phyloP scores from a whole-genome alignment of 768 basidiomycete species.

The Tricholoma matsutake region DNA sequence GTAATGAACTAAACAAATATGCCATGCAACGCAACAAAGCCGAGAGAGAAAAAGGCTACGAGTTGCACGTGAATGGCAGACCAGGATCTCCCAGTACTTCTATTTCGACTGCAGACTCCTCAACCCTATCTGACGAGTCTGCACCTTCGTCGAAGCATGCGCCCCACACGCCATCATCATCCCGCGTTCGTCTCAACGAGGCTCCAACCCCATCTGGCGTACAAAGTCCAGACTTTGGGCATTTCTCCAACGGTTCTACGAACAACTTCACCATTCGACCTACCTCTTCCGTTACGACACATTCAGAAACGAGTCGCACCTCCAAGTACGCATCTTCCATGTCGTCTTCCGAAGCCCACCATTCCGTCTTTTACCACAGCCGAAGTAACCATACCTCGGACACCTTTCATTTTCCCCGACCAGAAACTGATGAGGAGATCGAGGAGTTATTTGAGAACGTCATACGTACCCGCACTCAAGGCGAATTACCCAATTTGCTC shows the following conservation, averaged over 20 bases:
- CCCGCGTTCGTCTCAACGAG: slow-evolving; percentile 52
- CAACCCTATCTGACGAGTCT: slow-evolving; percentile 55
- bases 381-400: slow-evolving; percentile 50
- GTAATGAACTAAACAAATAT: slow-evolving; percentile 69
- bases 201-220: slow-evolving; percentile 47
- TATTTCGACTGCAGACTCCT: slow-evolving; percentile 53
- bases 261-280: slow-evolving; percentile 44
- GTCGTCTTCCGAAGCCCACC: slow-evolving; percentile 44
- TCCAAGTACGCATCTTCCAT: slow-evolving; percentile 66
- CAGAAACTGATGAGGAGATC: slow-evolving; percentile 72
- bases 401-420: slow-evolving; percentile 75
- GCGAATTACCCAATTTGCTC: slow-evolving; percentile 53
- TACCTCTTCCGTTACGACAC: slow-evolving; percentile 46
- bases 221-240: slow-evolving; percentile 59
- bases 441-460: slow-evolving; percentile 79
- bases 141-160: slow-evolving; percentile 31
- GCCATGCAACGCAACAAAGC: slow-evolving; percentile 45
- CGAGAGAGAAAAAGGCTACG: slow-evolving; percentile 56
- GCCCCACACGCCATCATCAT: slow-evolving; percentile 34
- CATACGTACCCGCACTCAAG: slow-evolving; percentile 64
- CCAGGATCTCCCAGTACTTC: slow-evolving; percentile 52
- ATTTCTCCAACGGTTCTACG: slow-evolving; percentile 24
- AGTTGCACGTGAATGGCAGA: slow-evolving; percentile 27
- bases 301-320: slow-evolving; percentile 53
- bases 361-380: slow-evolving; percentile 48